Base-by-base conservation (phyloP, 768 basidiomycete genomes). In the Phanerochaete carnosa region DNA sequence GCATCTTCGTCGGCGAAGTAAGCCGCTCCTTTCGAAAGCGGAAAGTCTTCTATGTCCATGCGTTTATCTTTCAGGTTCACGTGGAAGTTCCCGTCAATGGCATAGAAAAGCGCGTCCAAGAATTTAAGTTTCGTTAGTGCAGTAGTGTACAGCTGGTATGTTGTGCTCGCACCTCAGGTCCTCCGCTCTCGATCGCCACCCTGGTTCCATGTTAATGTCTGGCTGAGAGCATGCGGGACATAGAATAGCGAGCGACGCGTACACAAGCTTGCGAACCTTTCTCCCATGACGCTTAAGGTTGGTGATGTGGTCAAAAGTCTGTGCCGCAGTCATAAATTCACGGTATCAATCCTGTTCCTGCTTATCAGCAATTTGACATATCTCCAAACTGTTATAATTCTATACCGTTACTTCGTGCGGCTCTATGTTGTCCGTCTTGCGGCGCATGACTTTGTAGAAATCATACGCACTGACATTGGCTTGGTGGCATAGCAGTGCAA, bases 201-300 rank as follows among this genome's bases (percentile, higher is more conserved):
- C 28, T 15, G 66, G 56, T 46, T 60, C 51, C 57, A 67, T 63
- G 59, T 65, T 67, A 37, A 61, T 63, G n/a, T 37, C 59, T 1
- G 57, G 61, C 28, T 67, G 66, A 0, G 66, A 64, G 39, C 64
- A 67, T 7, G 66, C 55, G 0, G 66, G 62, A 46, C 66, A 67
- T 13, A 57, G 25, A 1, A 59, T 30, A 0, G 59, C 64, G 9
- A 66, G 55, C 12, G 29, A 29, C 15, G 57, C 58, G 12, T 58
- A 53, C 22, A 15, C 23, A 5, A 64, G 15, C 12, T 45, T 33
- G 7, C 12, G 47, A 7, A 32, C 57, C 28, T 26, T 32, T 12
- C 3, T 46, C 26, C 28, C 51, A 58, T 8, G 37, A 25, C 15
- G 56, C 16, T 58, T 53, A 39, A 7, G 28, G 22, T 2, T 25